Evolutionary conservation across 164 flowering plant genomes (phyloP).

Genomic region (Sextonia rubra): DNA sequence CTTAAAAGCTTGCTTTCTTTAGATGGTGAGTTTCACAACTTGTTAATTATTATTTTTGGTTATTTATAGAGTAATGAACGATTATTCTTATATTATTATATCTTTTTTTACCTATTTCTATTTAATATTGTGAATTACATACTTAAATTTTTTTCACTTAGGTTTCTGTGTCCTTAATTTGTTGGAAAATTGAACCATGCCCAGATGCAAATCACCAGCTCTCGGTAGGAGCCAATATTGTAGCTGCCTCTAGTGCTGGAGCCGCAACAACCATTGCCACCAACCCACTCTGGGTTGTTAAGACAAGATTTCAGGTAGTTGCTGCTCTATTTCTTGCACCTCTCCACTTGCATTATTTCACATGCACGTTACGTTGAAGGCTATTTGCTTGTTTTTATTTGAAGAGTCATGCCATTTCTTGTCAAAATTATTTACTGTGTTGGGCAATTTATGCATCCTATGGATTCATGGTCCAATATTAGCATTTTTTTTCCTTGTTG

Average conservation of each 20-base stretch:
- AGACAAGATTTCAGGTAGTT: constrained; percentile 87
- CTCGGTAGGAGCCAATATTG: constrained; percentile 78
- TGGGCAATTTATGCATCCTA: background rate
- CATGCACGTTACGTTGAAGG: background rate
- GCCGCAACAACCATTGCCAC: constrained; percentile 84
- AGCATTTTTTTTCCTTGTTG: too few relatives aligned
- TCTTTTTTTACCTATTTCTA: background rate
- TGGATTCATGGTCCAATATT: background rate
- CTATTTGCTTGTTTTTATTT: background rate
- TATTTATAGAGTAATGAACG: background rate
- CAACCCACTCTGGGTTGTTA: constrained; percentile 99
- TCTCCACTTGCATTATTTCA: background rate
- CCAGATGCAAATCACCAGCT: constrained; percentile 66
- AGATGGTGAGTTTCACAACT: constrained; percentile 52
- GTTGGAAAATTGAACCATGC: constrained; percentile 6
- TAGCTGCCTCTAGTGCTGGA: constrained; percentile 97
- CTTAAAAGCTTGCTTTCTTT: constrained; percentile 62
- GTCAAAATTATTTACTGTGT: background rate
- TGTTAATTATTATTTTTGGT: background rate
- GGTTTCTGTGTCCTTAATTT: background rate
- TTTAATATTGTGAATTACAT: background rate
- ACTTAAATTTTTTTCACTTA: background rate
- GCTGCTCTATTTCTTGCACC: background rate
- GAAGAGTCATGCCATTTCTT: background rate
- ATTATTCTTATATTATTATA: background rate